Percentiles rank a stretch among this genome's conserved stretches.
These are phyloP conservation scores for Phyllosticta capitalensis DNA, from an alignment of 2,329 filamentous ascomycete species.

Conservation along the genomic window DNA sequence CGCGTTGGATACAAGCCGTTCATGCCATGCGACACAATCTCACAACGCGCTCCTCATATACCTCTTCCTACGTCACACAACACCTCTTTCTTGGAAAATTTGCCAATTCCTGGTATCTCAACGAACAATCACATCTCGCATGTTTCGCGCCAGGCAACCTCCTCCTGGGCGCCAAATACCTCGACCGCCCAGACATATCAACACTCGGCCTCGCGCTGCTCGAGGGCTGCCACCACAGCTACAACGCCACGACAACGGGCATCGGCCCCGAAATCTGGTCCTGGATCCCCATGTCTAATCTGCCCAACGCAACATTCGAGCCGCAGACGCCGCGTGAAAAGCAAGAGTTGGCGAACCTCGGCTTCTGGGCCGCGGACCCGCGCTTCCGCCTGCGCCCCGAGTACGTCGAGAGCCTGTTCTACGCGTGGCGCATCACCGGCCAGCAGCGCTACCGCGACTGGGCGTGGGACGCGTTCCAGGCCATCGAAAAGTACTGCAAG, in stretches of 20 bases:
- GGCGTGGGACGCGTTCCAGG: slow-evolving; percentile 33
- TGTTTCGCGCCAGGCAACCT: slow-evolving; percentile 32
- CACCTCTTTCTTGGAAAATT: slow-evolving; percentile 33
- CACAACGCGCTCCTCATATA: slow-evolving; percentile 26
- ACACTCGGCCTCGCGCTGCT: slow-evolving; percentile 31
- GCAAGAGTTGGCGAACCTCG: slow-evolving; percentile 20
- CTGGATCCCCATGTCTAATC: slow-evolving; percentile 30
- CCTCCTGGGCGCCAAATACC: slow-evolving; percentile 28
- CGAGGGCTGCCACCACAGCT: slow-evolving; percentile 31
- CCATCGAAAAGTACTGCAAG: slow-evolving; percentile 28
- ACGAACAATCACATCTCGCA: slow-evolving; percentile 30
- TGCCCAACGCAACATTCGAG: slow-evolving; percentile 20
- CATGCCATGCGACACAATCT: slow-evolving; percentile 28
- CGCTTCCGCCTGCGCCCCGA: slow-evolving; percentile 29
- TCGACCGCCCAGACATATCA: slow-evolving; percentile 23
- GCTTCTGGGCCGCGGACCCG: slow-evolving; percentile 27
- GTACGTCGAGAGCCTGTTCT: slow-evolving; percentile 33
- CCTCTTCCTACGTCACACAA: slow-evolving; percentile 23
- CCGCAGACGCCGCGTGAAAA: slow-evolving; percentile 21
- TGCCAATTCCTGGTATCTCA: slow-evolving; percentile 24
- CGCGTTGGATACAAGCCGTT: slow-evolving; percentile 25
- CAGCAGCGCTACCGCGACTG: slow-evolving; percentile 30
- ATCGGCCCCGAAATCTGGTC: slow-evolving; percentile 31
- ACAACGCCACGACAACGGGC: slow-evolving; percentile 27
- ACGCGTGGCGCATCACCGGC: slow-evolving; percentile 33